phyloP scores from a whole-genome alignment of 805 yeast genomes.

The Huiozyma sinensis region DNA sequence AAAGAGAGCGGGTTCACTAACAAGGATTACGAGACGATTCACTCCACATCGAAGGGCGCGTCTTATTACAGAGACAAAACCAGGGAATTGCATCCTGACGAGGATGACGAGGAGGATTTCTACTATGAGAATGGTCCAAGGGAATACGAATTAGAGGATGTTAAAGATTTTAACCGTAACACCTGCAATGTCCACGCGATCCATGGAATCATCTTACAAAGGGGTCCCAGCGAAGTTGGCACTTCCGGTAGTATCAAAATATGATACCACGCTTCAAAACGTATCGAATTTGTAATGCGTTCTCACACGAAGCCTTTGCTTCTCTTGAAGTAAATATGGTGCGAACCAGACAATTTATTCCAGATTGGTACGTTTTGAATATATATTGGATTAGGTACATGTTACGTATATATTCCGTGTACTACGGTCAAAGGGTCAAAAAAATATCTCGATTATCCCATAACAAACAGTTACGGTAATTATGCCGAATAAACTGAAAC shows the following conservation, averaged over 20 bases:
- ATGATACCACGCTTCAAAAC: not conserved
- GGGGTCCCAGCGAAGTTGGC: not conserved
- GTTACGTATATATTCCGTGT: not conserved
- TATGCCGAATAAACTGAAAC: constrained; percentile 17
- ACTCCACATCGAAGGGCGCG: not conserved
- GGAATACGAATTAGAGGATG: constrained; percentile 1
- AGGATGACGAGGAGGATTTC: not conserved
- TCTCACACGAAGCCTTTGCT: too few species aligned
- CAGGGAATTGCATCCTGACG: not conserved
- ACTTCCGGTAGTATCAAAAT: constrained; percentile 1
- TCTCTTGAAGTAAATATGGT: too few species aligned
- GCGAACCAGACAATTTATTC: too few species aligned
- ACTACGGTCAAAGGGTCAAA: not conserved
- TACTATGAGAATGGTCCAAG: not conserved
- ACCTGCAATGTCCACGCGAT: constrained; percentile 4
- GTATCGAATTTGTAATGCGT: too few species aligned
- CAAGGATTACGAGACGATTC: not conserved
- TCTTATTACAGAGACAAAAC: too few species aligned
- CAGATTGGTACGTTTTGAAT: too few species aligned
- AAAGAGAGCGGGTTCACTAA: not conserved
- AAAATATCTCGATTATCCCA: constrained; percentile 18
- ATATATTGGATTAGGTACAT: too few species aligned
- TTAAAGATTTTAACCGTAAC: not conserved
- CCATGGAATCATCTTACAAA: constrained; percentile 5
- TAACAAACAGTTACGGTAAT: constrained; percentile 24